Evolutionary conservation across 257 asterid genomes (phyloP).

Genomic region (Penstemon davidsonii): DNA sequence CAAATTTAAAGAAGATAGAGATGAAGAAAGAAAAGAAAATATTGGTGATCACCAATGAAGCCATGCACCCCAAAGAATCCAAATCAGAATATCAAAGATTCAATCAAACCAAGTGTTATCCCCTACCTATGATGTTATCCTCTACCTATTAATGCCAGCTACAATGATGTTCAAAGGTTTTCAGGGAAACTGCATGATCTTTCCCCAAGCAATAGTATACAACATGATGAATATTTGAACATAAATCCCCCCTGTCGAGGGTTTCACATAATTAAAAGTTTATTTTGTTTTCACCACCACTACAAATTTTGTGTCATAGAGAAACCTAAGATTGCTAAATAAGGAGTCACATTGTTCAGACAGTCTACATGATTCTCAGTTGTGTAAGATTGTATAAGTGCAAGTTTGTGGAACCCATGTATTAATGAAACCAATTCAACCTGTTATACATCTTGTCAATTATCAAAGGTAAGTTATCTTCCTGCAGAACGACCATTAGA

Average conservation of each 20-base stretch:
- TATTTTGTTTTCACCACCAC: background rate
- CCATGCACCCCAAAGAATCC: constrained; percentile 10
- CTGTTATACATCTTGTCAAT: background rate
- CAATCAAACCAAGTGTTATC: background rate
- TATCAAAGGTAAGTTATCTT: background rate
- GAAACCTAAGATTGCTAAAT: background rate
- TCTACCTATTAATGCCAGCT: background rate
- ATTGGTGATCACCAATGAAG: background rate
- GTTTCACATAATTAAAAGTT: background rate
- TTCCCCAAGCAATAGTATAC: constrained; percentile 4
- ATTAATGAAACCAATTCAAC: background rate
- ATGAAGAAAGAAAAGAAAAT: constrained; percentile 16
- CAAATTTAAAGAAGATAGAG: constrained; percentile 5
- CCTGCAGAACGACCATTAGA: background rate
- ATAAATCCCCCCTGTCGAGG: background rate
- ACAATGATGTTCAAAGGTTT: background rate
- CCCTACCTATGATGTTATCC: background rate
- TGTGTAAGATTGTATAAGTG: background rate
- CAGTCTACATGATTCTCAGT: too few relatives aligned
- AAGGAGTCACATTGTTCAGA: too few relatives aligned
- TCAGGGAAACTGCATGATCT: background rate
- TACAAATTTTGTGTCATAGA: background rate
- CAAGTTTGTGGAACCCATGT: background rate
- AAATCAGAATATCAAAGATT: background rate
- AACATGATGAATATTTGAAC: background rate